phyloP scores from a whole-genome alignment of 2,329 filamentous ascomycete species.

The Colletotrichum camelliae region DNA sequence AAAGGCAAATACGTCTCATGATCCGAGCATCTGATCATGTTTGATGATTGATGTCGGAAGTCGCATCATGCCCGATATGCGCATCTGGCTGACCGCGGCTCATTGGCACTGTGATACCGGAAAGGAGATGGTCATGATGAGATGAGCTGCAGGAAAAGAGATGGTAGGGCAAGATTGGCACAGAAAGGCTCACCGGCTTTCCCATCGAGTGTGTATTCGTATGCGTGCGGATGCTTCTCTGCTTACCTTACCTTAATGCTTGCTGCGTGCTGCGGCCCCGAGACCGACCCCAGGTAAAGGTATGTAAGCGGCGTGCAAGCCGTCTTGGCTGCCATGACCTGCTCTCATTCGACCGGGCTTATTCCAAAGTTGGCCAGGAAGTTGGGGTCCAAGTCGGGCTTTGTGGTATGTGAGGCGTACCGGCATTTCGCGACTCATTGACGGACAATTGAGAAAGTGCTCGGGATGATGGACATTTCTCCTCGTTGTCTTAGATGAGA shows the following conservation, averaged over 20 bases:
- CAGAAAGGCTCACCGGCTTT: background rate
- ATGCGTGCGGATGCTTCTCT: background rate
- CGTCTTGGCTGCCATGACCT: background rate
- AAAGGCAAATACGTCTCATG: background rate
- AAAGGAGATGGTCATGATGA: background rate
- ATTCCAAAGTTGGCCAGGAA: background rate
- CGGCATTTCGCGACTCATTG: background rate
- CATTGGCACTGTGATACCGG: background rate
- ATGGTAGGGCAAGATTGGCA: background rate
- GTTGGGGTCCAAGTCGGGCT: background rate
- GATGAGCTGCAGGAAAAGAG: background rate
- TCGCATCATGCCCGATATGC: background rate
- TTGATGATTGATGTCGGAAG: background rate
- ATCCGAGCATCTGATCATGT: background rate
- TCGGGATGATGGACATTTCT: background rate
- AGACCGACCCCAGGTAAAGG: background rate
- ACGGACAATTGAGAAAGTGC: background rate
- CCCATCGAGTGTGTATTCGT: background rate
- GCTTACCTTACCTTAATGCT: background rate
- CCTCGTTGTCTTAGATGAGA: background rate
- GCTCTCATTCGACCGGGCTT: background rate
- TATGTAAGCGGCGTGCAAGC: conserved; percentile 2
- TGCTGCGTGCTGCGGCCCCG: background rate
- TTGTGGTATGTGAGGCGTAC: conserved; percentile 6
- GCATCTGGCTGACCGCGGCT: background rate